phyloP scores from a whole-genome alignment of 1,284 basidiomycete genomes.

The Irpex sp. region DNA sequence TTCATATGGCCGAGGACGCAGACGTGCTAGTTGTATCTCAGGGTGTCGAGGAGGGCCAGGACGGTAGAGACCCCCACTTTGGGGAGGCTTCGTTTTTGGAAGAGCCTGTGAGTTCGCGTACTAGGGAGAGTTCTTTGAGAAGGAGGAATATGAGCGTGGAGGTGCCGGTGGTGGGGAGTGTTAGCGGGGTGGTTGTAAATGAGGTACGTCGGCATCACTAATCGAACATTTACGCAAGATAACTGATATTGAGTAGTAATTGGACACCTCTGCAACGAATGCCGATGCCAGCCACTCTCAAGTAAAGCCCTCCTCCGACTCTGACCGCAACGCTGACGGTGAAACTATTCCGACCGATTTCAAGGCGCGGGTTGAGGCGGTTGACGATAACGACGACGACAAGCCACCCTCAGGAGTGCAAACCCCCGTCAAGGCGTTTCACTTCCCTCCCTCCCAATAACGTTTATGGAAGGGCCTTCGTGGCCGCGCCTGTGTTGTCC shows the following conservation, averaged over 20 bases:
- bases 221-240: too few relatives aligned
- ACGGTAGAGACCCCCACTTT: neutral
- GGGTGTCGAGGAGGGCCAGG: neutral
- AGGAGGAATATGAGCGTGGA: neutral
- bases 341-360: neutral
- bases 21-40: neutral
- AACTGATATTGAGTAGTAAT: too few relatives aligned
- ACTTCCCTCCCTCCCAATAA: slow-evolving; percentile 8
- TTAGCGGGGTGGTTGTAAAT: too few relatives aligned
- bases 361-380: neutral
- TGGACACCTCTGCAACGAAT: too few relatives aligned
- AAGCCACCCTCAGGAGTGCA: neutral
- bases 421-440: neutral
- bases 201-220: too few relatives aligned
- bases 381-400: neutral
- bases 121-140: neutral
- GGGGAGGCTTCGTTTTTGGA: neutral
- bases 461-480: neutral
- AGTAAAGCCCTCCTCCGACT: too few relatives aligned
- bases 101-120: neutral
- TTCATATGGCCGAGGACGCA: too few relatives aligned
- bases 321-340: too few relatives aligned
- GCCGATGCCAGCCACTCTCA: too few relatives aligned
- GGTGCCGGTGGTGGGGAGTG: too few relatives aligned
- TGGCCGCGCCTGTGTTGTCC: neutral